Evolutionary conservation across 352 stramenopile species (phyloP).

Genomic region (Globisporangium alternatum): DNA sequence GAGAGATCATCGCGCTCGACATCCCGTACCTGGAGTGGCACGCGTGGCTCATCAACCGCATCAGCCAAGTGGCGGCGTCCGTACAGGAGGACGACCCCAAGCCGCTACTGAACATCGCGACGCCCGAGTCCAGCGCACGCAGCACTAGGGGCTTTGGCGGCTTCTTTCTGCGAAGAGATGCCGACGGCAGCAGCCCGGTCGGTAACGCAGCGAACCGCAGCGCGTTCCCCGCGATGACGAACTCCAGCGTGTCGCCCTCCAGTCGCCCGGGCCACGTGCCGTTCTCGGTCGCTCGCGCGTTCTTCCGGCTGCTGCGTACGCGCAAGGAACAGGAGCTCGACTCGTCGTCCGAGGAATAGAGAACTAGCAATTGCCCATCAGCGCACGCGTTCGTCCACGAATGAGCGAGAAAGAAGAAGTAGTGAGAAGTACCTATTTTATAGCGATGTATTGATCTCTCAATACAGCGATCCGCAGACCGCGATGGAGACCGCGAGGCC

Average conservation of each 20-base stretch:
- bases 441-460: neutral
- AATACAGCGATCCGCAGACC: slow-evolving; percentile 34
- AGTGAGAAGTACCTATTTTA: slow-evolving; percentile 9
- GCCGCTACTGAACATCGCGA: slow-evolving; percentile 14
- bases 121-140: neutral
- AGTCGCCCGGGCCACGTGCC: slow-evolving; percentile 28
- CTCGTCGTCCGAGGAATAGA: slow-evolving; percentile 20
- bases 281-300: slow-evolving; percentile 61
- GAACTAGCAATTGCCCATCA: neutral
- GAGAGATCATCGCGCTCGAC: slow-evolving; percentile 63
- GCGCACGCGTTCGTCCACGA: neutral
- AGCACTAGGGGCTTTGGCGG: neutral
- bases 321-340: slow-evolving; percentile 23
- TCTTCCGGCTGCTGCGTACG: slow-evolving; percentile 63
- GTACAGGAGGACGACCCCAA: slow-evolving; percentile 35
- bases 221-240: slow-evolving; percentile 8
- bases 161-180: slow-evolving; percentile 16
- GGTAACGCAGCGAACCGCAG: neutral
- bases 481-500: slow-evolving; percentile 60
- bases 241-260: slow-evolving; percentile 10
- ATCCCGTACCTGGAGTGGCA: slow-evolving; percentile 81
- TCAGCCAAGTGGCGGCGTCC: slow-evolving; percentile 52
- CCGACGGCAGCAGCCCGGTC: slow-evolving; percentile 3
- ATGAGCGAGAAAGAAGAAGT: slow-evolving; percentile 4
- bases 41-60: slow-evolving; percentile 82